Evolutionary conservation across 805 yeast species (phyloP).

Genomic region (Cyberlindnera sargentensis): DNA sequence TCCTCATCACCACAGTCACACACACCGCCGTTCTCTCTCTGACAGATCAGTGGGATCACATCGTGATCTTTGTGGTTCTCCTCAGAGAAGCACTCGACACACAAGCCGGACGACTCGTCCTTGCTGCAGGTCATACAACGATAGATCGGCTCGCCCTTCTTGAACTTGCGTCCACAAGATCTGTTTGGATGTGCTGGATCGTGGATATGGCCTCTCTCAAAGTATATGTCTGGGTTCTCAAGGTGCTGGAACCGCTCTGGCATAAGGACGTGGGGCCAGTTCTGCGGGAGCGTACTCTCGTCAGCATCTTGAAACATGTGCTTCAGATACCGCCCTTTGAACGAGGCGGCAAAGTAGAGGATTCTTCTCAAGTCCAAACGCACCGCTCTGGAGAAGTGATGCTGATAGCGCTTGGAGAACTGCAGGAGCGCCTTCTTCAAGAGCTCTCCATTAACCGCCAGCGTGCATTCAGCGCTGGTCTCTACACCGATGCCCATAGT

Average conservation of each 20-base stretch:
- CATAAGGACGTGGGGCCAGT: conserved; percentile 17
- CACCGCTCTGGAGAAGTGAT: conserved; percentile 25
- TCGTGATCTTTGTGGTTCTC: conserved; percentile 68
- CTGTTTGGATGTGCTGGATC: conserved; percentile 47
- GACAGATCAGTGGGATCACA: conserved; percentile 55
- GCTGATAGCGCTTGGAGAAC: conserved; percentile 30
- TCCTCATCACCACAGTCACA: conserved; percentile 83
- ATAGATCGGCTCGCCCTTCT: conserved; percentile 76
- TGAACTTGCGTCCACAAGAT: conserved; percentile 68
- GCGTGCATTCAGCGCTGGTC: no score
- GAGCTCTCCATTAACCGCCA: conserved; percentile 14
- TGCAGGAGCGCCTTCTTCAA: conserved; percentile 29
- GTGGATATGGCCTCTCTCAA: conserved; percentile 9
- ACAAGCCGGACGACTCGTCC: conserved; percentile 81
- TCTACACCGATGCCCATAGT: no score
- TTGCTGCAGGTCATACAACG: conserved; percentile 69
- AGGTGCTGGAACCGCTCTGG: conserved; percentile 21
- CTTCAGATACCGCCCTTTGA: conserved; percentile 32
- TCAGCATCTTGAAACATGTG: conserved; percentile 31
- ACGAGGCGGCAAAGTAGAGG: conserved; percentile 37
- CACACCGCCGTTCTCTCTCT: conserved; percentile 54
- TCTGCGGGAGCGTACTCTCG: conserved; percentile 15
- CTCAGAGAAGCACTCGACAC: conserved; percentile 67
- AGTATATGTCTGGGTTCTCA: conserved; percentile 16
- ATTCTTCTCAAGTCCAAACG: conserved; percentile 33